phyloP scores from a whole-genome alignment of 2,329 filamentous ascomycete species.

The Elsinoe arachidis region DNA sequence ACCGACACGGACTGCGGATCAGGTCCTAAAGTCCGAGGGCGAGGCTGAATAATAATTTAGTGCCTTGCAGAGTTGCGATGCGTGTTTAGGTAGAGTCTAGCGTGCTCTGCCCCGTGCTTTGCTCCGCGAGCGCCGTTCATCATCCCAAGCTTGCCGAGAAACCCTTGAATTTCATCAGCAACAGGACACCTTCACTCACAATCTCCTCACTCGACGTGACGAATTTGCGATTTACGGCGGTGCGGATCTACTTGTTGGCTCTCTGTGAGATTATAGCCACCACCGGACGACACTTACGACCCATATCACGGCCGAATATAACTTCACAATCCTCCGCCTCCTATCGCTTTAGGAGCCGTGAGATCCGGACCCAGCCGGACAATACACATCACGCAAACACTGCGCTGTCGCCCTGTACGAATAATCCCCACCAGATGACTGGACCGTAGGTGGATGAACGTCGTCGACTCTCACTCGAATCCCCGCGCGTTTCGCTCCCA shows the following conservation, averaged over 20 bases:
- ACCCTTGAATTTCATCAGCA: constrained; percentile 8
- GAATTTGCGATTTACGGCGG: background rate
- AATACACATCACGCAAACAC: constrained; percentile 5
- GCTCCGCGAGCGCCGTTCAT: background rate
- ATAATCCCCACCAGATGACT: background rate
- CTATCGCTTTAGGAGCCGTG: constrained; percentile 7
- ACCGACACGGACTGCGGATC: background rate
- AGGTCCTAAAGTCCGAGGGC: constrained; percentile 5
- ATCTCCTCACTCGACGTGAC: constrained; percentile 1
- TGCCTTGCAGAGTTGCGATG: background rate
- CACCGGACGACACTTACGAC: background rate
- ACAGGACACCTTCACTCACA: background rate
- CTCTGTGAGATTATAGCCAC: background rate
- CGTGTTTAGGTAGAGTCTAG: background rate
- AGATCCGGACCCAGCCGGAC: constrained; percentile 10
- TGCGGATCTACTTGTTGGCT: background rate
- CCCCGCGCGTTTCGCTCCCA: background rate
- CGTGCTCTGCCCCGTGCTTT: background rate
- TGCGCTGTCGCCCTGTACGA: background rate
- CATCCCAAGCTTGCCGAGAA: constrained; percentile 10
- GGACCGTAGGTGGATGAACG: background rate
- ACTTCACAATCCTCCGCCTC: constrained; percentile 4
- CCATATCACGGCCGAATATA: background rate
- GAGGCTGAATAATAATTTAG: constrained; percentile 11
- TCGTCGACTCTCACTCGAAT: background rate